Percentiles rank a stretch among this genome's conserved stretches.
These are phyloP conservation scores for Ceratobasidium theobromae DNA, from an alignment of 1,284 basidiomycete species.

Conservation along the genomic window DNA sequence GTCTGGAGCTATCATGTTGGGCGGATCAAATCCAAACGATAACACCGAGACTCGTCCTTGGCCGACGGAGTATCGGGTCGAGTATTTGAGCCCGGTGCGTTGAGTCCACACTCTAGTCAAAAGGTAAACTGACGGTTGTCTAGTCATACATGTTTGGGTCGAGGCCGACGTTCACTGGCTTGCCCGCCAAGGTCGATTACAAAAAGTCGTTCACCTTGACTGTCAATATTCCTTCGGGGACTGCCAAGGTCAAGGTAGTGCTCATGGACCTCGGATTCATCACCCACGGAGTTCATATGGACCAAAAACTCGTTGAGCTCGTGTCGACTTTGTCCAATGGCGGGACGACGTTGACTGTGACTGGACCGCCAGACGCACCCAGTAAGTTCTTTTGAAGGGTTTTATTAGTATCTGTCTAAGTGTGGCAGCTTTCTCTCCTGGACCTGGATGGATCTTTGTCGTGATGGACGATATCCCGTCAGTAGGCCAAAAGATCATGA, in stretches of 20 bases:
- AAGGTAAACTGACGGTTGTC: not conserved
- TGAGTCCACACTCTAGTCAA: too few relatives aligned
- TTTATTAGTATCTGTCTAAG: not conserved
- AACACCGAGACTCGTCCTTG: constrained; percentile 42
- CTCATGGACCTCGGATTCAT: constrained; percentile 78
- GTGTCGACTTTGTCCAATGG: constrained; percentile 43
- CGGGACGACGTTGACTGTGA: constrained; percentile 50
- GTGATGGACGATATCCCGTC: constrained; percentile 80
- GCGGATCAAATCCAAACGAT: constrained; percentile 56
- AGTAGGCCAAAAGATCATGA: constrained; percentile 69
- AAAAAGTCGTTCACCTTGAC: constrained; percentile 43
- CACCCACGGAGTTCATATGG: constrained; percentile 74
- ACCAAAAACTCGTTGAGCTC: constrained; percentile 71
- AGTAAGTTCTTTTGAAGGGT: not conserved
- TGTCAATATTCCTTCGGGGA: not conserved
- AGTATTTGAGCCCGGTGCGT: constrained; percentile 52
- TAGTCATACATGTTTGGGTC: not conserved
- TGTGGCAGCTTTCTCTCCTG: constrained; percentile 55
- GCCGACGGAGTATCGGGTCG: constrained; percentile 52
- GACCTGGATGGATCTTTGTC: constrained; percentile 80
- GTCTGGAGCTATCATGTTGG: constrained; percentile 46
- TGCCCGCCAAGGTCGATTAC: constrained; percentile 52
- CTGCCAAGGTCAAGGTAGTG: constrained; percentile 50
- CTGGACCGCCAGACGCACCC: constrained; percentile 53
- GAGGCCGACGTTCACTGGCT: constrained; percentile 52